Evolutionary conservation across 192 early-diverging fungal genomes (phyloP), one percentile per base, ranked within the genome.

Genomic region (Globomyces pollinis-pini): DNA sequence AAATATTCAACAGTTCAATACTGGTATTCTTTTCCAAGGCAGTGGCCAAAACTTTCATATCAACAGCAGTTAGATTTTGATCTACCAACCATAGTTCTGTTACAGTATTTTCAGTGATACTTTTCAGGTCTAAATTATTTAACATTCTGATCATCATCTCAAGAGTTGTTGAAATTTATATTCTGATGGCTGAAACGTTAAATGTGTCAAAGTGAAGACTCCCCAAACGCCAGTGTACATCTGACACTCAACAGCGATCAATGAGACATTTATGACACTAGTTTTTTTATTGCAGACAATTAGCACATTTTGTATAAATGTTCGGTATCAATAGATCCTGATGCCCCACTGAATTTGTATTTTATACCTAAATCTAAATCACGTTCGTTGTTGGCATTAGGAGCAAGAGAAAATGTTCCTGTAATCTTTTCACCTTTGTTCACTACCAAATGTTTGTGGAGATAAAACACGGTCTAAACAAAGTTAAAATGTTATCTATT

Each of bases 331-430:
- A 57, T 52, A 13, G 52, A 71, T 29, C 69, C 68, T 43, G 73
- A 42, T 57, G 76, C 70, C 41, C 90, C 91, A 1, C 80, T 52
- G 61, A 83, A 80, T 45, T 73, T 65, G 58, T 87, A 88, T 42
- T 77, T 64, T 55, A 98, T 87, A 32, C 63, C 73, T 62, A 99
- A 95, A 62, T 97, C 93, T 38, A 96, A 73, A 69, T 99, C 94
- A 63, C 97, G 83, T 38, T 89, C 86, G 76, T 99, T 99, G 59
- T 72, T 77, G 39, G 64, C 73, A 62, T 98, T 96, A 38, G 85
- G 83, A 59, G 79, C 55, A 57, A 85, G 74, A 67, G 74, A 50
- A 38, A 93, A 82, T 38, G 59, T 73, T 16, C 91, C 89, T 38
- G 62, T 70, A 68, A 92, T 83, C 34, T 36, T 67, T 43, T 91